Conservation (phyloP, 192 early-diverging fungal genomes). For the Coemansia sp. region DNA sequence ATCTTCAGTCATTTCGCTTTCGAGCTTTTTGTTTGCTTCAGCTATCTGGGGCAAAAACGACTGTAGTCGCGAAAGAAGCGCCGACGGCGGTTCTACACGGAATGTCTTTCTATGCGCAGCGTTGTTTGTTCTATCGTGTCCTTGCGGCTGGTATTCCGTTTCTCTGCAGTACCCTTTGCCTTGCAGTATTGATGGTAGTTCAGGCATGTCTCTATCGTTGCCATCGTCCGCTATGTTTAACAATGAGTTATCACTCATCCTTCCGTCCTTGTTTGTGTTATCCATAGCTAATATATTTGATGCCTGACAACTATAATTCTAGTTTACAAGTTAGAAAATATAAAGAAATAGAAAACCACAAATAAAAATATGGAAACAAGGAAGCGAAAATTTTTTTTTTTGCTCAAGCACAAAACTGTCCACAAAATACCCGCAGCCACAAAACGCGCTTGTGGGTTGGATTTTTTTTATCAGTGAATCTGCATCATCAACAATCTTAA, state of each 20-base stretch:
- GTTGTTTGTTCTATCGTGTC: not conserved
- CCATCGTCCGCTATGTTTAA: conserved; percentile 19
- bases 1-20: conserved; percentile 29
- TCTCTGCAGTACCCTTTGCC: conserved; percentile 5
- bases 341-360: too few relatives aligned
- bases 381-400: not conserved
- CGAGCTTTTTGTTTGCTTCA: conserved; percentile 42
- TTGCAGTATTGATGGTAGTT: conserved; percentile 1
- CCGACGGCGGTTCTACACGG: conserved; percentile 42
- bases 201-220: not conserved
- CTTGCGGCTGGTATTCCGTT: conserved; percentile 2
- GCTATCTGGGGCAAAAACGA: conserved; percentile 52
- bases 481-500: not conserved
- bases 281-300: not conserved
- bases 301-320: not conserved
- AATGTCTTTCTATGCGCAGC: conserved; percentile 25
- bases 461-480: not conserved
- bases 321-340: not conserved
- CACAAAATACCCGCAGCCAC: conserved; percentile 2
- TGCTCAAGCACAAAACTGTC: not conserved
- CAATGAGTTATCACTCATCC: conserved; percentile 1
- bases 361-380: conserved; percentile 4
- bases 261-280: not conserved
- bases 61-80: conserved; percentile 41
- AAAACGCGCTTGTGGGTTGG: conserved; percentile 1